Percentiles rank a stretch among this genome's conserved stretches.
Conservation (phyloP, 495 filamentous ascomycete genomes). For the Hypoxylon subgilvum region DNA sequence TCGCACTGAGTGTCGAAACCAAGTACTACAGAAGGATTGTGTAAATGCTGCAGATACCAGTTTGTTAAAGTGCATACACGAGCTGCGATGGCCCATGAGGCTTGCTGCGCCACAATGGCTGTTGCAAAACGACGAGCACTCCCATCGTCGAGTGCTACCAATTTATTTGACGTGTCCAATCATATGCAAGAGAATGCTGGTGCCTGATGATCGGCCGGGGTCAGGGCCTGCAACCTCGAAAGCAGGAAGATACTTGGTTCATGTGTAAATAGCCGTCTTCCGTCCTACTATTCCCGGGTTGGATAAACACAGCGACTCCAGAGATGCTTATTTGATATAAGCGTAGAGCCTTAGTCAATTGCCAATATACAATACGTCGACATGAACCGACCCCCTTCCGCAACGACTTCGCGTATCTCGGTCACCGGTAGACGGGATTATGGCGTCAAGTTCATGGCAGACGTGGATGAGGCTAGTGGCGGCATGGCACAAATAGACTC, state of each 20-base stretch:
- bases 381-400: constrained; percentile 29
- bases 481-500: neutral
- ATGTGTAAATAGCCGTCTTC: too few species aligned
- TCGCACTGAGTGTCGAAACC: constrained; percentile 2
- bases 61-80: too few species aligned
- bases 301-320: too few species aligned
- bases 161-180: constrained; percentile 13
- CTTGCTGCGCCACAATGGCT: too few species aligned
- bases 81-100: too few species aligned
- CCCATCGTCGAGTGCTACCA: too few species aligned
- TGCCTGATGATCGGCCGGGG: constrained; percentile 21
- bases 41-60: neutral
- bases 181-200: constrained; percentile 21
- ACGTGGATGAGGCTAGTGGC: constrained; percentile 7
- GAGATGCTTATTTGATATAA: too few species aligned
- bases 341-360: too few species aligned
- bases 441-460: constrained; percentile 30
- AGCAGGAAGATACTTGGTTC: too few species aligned
- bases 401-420: constrained; percentile 28
- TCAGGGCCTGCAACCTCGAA: too few species aligned
- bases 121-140: too few species aligned
- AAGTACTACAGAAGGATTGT: constrained; percentile 12
- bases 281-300: too few species aligned
- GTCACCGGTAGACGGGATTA: constrained; percentile 31
- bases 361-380: neutral